A percentile compares a stretch with the other conserved stretches of the same genome.
Conservation (phyloP, 805 yeast genomes). For the Limtongozyma cylindracea region DNA sequence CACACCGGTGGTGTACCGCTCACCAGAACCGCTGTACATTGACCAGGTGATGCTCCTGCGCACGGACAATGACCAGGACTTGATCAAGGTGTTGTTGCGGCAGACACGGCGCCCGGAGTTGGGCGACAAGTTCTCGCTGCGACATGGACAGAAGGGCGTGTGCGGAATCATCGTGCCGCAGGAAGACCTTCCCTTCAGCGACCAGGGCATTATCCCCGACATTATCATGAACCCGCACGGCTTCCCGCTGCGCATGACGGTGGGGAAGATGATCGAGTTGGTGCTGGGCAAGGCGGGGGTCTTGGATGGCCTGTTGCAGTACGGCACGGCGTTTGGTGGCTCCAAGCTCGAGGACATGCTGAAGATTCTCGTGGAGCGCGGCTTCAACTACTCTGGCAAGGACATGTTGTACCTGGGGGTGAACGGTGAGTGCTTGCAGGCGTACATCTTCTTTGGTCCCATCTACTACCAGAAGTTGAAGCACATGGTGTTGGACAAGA, state of each 20-base stretch:
- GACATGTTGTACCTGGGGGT: constrained; percentile 95
- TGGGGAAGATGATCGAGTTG: constrained; percentile 92
- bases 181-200: constrained; percentile 91
- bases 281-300: constrained; percentile 97
- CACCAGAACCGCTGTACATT: constrained; percentile 86
- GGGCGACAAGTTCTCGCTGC: constrained; percentile 90
- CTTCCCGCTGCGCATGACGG: constrained; percentile 99
- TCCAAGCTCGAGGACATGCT: constrained; percentile 94
- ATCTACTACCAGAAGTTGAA: constrained; percentile 93
- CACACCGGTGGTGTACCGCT: constrained; percentile 77
- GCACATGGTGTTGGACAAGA: constrained; percentile 96
- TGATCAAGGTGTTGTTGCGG: constrained; percentile 74
- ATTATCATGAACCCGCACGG: constrained; percentile 98
- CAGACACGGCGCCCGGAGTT: constrained; percentile 95
- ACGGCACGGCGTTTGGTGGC: constrained; percentile 98
- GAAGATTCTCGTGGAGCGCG: constrained; percentile 65
- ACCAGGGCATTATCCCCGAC: constrained; percentile 80
- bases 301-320: constrained; percentile 69
- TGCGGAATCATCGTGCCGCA: constrained; percentile 96
- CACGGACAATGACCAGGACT: constrained; percentile 83
- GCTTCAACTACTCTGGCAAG: constrained; percentile 87
- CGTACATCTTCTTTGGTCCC: constrained; percentile 96
- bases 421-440: constrained; percentile 92
- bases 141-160: constrained; percentile 98
- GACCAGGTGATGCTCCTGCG: constrained; percentile 97